Conservation (phyloP, 805 yeast species). For the Saccharomycopsis vini region DNA sequence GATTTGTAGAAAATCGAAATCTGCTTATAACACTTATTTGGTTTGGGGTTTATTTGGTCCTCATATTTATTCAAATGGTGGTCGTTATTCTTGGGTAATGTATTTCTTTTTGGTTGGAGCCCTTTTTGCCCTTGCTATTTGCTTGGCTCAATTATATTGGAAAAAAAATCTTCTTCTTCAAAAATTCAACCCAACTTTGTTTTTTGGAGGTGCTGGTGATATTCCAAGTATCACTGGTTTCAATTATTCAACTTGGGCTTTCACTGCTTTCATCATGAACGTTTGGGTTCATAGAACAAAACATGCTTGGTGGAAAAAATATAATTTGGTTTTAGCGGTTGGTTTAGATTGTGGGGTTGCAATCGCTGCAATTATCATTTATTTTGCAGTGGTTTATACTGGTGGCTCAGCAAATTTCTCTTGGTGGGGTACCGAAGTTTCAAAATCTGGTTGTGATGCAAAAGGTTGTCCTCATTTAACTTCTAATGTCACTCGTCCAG, state of each 20-base stretch:
- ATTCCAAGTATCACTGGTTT: slow-evolving; percentile 73
- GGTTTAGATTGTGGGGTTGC: slow-evolving; percentile 59
- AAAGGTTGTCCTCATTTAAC: neutral
- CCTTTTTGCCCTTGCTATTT: slow-evolving; percentile 18
- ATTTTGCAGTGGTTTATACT: slow-evolving; percentile 42
- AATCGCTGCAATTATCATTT: slow-evolving; percentile 45
- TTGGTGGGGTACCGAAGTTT: slow-evolving; percentile 59
- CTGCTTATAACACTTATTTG: slow-evolving; percentile 40
- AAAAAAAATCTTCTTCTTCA: neutral
- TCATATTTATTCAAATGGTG: slow-evolving; percentile 38
- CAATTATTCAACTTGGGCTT: slow-evolving; percentile 49
- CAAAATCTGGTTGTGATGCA: neutral
- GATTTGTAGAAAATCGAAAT: slow-evolving; percentile 26
- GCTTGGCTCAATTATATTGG: neutral
- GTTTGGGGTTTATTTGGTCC: slow-evolving; percentile 42
- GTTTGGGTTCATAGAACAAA: slow-evolving; percentile 38
- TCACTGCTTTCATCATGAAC: slow-evolving; percentile 36
- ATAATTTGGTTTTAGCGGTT: slow-evolving; percentile 50
- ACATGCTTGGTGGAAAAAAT: slow-evolving; percentile 51
- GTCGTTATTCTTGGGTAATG: slow-evolving; percentile 45
- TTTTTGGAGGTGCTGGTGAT: slow-evolving; percentile 49
- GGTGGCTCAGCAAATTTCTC: slow-evolving; percentile 25
- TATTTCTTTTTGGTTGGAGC: slow-evolving; percentile 49
- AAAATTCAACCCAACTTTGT: slow-evolving; percentile 27
- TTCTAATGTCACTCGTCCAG: neutral